phyloP scores from a whole-genome alignment of 2,329 filamentous ascomycete species.

The Podosphaera leucotricha region DNA sequence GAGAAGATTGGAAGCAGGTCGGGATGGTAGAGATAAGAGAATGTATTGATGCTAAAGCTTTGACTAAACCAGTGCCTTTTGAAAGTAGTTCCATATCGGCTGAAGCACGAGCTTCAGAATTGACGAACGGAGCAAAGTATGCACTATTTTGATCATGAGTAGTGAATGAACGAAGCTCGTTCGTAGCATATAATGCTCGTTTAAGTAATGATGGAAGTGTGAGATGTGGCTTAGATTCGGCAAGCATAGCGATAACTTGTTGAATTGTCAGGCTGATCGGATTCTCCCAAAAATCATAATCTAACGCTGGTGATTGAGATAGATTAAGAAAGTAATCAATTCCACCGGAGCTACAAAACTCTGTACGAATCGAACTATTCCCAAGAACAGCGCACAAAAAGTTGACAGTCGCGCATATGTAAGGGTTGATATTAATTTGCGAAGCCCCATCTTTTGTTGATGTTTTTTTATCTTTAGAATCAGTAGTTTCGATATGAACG shows the following conservation, averaged over 20 bases:
- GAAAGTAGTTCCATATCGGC: constrained; percentile 22
- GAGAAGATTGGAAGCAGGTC: constrained; percentile 43
- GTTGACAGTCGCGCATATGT: constrained; percentile 49
- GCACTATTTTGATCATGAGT: constrained; percentile 24
- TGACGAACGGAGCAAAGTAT: constrained; percentile 49
- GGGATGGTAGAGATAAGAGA: constrained; percentile 53
- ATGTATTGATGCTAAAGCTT: constrained; percentile 55
- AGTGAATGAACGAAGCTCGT: constrained; percentile 43
- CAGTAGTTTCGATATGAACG: constrained; percentile 13
- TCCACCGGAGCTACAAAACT: constrained; percentile 57
- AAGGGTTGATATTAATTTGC: constrained; percentile 19
- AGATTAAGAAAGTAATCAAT: constrained; percentile 69
- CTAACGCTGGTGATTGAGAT: constrained; percentile 57
- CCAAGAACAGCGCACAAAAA: constrained; percentile 33
- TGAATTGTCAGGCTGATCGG: constrained; percentile 46
- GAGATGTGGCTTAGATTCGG: constrained; percentile 59
- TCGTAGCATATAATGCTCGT: constrained; percentile 45
- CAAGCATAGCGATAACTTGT: constrained; percentile 50
- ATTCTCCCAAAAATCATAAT: constrained; percentile 45
- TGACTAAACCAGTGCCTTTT: constrained; percentile 54
- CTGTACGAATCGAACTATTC: constrained; percentile 15
- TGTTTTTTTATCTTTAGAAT: constrained; percentile 5
- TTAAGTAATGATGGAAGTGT: constrained; percentile 61
- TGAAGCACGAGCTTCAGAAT: constrained; percentile 17
- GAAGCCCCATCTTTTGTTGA: not conserved